Evolutionary conservation across 225 moss, liverwort and hornwort species (phyloP).

Genomic region (Pleurozium schreberi): DNA sequence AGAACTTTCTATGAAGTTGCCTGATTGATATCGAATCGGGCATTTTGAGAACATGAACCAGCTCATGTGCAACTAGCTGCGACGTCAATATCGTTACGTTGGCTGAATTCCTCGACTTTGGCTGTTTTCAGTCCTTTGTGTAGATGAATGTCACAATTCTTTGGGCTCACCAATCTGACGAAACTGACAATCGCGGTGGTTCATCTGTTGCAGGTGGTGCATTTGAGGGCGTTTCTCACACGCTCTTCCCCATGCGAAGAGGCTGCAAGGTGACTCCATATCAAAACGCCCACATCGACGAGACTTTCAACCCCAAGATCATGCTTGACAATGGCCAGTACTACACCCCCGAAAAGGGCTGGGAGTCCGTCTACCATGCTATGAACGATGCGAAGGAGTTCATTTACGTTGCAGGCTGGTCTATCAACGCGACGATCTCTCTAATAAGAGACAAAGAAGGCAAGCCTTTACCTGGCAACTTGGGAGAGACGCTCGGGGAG

Average conservation of each 20-base stretch:
- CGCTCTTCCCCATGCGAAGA: slow-evolving; percentile 61
- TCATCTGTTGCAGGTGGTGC: background rate
- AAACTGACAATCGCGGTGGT: background rate
- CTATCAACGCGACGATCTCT: slow-evolving; percentile 44
- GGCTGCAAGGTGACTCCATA: slow-evolving; percentile 76
- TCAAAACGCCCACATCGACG: slow-evolving; percentile 80
- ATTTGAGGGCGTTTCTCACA: slow-evolving; percentile 54
- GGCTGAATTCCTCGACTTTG: background rate
- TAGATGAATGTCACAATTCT: background rate
- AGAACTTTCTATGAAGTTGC: background rate
- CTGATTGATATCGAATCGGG: background rate
- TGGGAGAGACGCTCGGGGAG: slow-evolving; percentile 54
- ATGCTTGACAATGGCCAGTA: slow-evolving; percentile 31
- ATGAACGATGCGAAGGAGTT: slow-evolving; percentile 55
- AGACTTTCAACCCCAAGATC: slow-evolving; percentile 54
- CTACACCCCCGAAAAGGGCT: slow-evolving; percentile 59
- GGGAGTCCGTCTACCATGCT: slow-evolving; percentile 56
- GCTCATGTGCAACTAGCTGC: background rate
- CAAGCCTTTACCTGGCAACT: slow-evolving; percentile 34
- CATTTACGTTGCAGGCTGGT: slow-evolving; percentile 78
- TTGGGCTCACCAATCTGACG: background rate
- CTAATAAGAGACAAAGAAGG: slow-evolving; percentile 56
- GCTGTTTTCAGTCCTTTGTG: background rate
- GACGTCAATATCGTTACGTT: background rate
- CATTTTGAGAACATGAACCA: background rate